A percentile compares a stretch with the other conserved stretches of the same genome.
Conservation (phyloP, 768 basidiomycete genomes). For the Auricularia cornea region DNA sequence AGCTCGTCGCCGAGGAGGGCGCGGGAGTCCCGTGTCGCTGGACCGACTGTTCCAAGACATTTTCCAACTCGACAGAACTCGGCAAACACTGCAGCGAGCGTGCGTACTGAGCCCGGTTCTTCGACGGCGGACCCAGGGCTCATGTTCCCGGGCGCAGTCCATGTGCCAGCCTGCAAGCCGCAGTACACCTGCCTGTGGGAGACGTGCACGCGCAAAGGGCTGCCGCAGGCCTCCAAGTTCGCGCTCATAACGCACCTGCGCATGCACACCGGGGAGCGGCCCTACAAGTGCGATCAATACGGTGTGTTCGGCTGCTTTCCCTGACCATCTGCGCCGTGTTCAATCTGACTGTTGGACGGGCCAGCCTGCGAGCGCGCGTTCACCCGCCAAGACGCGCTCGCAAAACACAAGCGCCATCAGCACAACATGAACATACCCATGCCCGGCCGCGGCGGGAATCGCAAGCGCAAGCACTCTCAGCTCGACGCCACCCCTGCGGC, state of each 20-base stretch:
- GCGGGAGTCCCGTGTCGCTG: background rate
- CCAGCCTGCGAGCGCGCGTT: slow-evolving; percentile 92
- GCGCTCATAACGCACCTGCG: slow-evolving; percentile 86
- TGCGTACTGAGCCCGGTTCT: background rate
- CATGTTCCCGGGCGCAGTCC: background rate
- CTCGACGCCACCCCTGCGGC: background rate
- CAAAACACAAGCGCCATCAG: slow-evolving; percentile 58
- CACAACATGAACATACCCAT: slow-evolving; percentile 70
- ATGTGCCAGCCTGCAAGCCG: slow-evolving; percentile 18
- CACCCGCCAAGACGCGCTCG: slow-evolving; percentile 85
- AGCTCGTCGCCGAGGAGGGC: background rate
- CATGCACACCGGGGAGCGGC: slow-evolving; percentile 91
- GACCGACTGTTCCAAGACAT: background rate
- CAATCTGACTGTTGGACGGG: too few relatives aligned
- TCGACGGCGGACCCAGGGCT: too few relatives aligned
- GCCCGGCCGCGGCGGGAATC: slow-evolving; percentile 60
- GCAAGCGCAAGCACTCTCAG: slow-evolving; percentile 49
- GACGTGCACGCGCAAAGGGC: slow-evolving; percentile 67
- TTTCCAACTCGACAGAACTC: background rate
- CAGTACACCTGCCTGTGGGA: slow-evolving; percentile 88
- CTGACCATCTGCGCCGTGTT: background rate
- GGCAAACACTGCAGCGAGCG: background rate
- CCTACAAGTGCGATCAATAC: slow-evolving; percentile 73
- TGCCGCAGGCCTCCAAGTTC: slow-evolving; percentile 82
- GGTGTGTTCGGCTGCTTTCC: slow-evolving; percentile 37